phyloP scores from a whole-genome alignment of 306 rosid genomes.

The Abrus pulchellus region DNA sequence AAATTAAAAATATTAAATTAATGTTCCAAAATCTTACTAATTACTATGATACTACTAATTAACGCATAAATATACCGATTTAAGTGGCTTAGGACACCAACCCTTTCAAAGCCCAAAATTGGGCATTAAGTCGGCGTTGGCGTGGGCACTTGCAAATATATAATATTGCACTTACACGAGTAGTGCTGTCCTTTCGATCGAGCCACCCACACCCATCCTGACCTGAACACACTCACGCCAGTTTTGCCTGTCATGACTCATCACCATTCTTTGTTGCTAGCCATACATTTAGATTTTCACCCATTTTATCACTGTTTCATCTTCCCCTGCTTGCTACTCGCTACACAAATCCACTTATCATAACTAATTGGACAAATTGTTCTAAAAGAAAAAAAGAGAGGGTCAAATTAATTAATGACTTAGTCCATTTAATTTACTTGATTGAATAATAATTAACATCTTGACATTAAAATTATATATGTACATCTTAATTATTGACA shows the following conservation, averaged over 20 bases:
- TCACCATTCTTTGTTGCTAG: constrained; percentile 1
- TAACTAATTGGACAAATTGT: not conserved
- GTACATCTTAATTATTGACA: not conserved
- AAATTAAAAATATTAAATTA: not conserved
- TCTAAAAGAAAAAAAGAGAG: not conserved
- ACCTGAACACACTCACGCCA: constrained; percentile 35
- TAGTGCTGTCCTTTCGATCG: constrained; percentile 42
- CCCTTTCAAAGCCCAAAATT: constrained; percentile 43
- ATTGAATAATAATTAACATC: not conserved
- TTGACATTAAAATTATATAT: not conserved
- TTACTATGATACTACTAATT: not conserved
- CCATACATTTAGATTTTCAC: constrained; percentile 4
- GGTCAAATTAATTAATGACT: not conserved
- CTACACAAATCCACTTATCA: not conserved
- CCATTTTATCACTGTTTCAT: constrained; percentile 17
- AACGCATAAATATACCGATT: not conserved
- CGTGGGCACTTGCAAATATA: constrained; percentile 9
- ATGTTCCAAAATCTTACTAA: not conserved
- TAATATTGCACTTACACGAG: constrained; percentile 3
- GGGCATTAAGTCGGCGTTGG: constrained; percentile 43
- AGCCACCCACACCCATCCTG: constrained; percentile 28
- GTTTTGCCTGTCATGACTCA: constrained; percentile 37
- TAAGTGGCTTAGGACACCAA: constrained; percentile 15
- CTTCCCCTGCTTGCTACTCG: not conserved
- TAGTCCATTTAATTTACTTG: not conserved